Evolutionary conservation across 495 filamentous ascomycete species (phyloP).

Genomic region (Bombardia bombarda): DNA sequence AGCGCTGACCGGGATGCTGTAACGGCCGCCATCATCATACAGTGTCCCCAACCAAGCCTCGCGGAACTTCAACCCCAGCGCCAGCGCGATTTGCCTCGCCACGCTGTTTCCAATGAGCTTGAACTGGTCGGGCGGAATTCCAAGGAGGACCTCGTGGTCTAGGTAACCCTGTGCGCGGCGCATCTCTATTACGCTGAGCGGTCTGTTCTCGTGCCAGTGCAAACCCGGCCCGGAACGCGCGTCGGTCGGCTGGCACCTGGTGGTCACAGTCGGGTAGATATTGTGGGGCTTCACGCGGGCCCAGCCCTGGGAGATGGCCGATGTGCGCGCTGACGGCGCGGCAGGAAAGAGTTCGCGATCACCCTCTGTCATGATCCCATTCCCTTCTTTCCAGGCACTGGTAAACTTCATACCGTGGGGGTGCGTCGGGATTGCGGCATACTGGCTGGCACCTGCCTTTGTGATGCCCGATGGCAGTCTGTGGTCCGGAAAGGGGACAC

Average conservation of each 20-base stretch:
- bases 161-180: slow-evolving; percentile 58
- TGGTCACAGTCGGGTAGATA: slow-evolving; percentile 52
- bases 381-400: slow-evolving; percentile 28
- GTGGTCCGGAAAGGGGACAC: slow-evolving; percentile 58
- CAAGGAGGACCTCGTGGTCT: slow-evolving; percentile 61
- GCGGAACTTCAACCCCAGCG: slow-evolving; percentile 51
- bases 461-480: slow-evolving; percentile 32
- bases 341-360: slow-evolving; percentile 28
- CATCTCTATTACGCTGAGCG: slow-evolving; percentile 53
- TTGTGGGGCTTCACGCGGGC: slow-evolving; percentile 39
- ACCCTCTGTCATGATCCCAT: slow-evolving; percentile 27
- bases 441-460: slow-evolving; percentile 17
- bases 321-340: slow-evolving; percentile 3
- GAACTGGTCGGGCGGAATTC: slow-evolving; percentile 41
- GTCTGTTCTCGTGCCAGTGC: slow-evolving; percentile 55
- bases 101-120: slow-evolving; percentile 66
- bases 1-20: too few species aligned
- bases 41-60: slow-evolving; percentile 44
- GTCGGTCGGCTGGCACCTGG: slow-evolving; percentile 36
- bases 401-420: slow-evolving; percentile 41
- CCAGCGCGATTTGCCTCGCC: slow-evolving; percentile 53
- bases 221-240: slow-evolving; percentile 36
- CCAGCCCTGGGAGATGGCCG: slow-evolving; percentile 33
- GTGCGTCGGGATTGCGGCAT: slow-evolving; percentile 32
- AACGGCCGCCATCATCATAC: slow-evolving; percentile 20